Evolutionary conservation across 1,139 yeast genomes (phyloP).

Genomic region (Debaryomycetaceae sp.): DNA sequence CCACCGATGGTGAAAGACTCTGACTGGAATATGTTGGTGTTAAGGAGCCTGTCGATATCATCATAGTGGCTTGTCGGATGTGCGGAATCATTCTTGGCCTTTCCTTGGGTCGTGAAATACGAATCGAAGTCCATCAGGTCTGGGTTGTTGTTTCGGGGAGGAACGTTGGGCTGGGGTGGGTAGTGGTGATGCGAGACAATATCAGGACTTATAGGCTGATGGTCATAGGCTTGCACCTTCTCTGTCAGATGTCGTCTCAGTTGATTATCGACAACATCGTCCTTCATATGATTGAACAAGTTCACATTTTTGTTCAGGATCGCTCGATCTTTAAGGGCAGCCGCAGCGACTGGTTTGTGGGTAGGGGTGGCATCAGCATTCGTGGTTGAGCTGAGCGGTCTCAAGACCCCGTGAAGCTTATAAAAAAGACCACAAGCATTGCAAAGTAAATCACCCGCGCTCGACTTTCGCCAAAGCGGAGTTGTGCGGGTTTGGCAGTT

Average conservation of each 20-base stretch:
- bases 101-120: constrained; percentile 8
- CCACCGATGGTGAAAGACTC: constrained; percentile 24
- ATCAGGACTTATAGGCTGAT: constrained; percentile 9
- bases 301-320: constrained; percentile 22
- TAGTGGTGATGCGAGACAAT: constrained; percentile 11
- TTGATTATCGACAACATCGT: constrained; percentile 5
- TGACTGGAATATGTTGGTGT: constrained; percentile 36
- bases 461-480: constrained; percentile 46
- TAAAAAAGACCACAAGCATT: constrained; percentile 48
- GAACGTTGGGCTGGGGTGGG: too few species aligned
- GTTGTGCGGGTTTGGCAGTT: constrained; percentile 46
- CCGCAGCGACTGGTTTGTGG: constrained; percentile 2
- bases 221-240: constrained; percentile 1
- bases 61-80: constrained; percentile 18
- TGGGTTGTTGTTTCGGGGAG: constrained; percentile 1
- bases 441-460: constrained; percentile 40
- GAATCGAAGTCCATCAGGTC: constrained; percentile 13
- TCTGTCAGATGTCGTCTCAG: constrained; percentile 1
- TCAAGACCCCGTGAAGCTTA: constrained; percentile 42
- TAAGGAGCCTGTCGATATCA: constrained; percentile 38
- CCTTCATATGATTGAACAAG: constrained; percentile 20
- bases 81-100: background rate
- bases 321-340: constrained; percentile 14
- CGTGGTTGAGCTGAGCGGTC: constrained; percentile 27
- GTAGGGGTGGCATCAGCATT: constrained; percentile 2